Percentiles rank a stretch among this genome's conserved stretches.
phyloP scores from a whole-genome alignment of 768 basidiomycete genomes.

The Leucogyrophana mollusca region DNA sequence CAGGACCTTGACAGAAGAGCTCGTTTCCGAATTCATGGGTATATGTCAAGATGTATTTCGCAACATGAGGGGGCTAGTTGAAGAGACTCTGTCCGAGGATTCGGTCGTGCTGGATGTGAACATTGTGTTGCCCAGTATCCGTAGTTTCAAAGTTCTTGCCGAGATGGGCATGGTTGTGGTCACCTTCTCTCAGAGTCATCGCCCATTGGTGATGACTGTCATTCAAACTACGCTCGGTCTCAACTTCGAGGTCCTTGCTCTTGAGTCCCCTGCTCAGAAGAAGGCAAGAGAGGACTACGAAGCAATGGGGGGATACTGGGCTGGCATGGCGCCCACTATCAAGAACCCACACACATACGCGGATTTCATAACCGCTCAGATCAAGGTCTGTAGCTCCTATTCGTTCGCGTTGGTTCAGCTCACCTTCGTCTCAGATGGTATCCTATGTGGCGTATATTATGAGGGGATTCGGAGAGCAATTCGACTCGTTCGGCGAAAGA shows the following conservation, averaged over 20 bases:
- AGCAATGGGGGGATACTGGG: conserved; percentile 79
- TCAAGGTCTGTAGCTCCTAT: conserved; percentile 58
- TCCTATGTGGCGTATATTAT: conserved; percentile 91
- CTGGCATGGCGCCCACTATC: conserved; percentile 77
- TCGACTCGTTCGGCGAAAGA: conserved; percentile 75
- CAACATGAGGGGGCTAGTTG: conserved; percentile 71
- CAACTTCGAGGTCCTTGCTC: conserved; percentile 75
- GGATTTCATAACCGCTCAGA: conserved; percentile 86
- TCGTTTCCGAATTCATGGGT: conserved; percentile 74
- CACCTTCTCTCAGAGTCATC: conserved; percentile 83
- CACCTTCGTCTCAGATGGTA: conserved; percentile 58
- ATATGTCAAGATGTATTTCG: conserved; percentile 77
- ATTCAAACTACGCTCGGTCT: conserved; percentile 71
- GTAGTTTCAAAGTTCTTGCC: conserved; percentile 90
- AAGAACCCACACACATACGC: conserved; percentile 71
- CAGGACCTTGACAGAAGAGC: conserved; percentile 68
- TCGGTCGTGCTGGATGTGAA: conserved; percentile 56
- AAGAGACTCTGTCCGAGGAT: conserved; percentile 70
- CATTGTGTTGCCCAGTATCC: conserved; percentile 63
- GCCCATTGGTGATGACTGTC: conserved; percentile 58
- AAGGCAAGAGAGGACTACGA: conserved; percentile 75
- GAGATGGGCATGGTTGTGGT: conserved; percentile 94
- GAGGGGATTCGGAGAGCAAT: conserved; percentile 61
- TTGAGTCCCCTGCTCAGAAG: conserved; percentile 81
- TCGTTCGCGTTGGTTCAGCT: neutral